Base-by-base conservation (phyloP, 768 basidiomycete species). In the Auriscalpium orientale region DNA sequence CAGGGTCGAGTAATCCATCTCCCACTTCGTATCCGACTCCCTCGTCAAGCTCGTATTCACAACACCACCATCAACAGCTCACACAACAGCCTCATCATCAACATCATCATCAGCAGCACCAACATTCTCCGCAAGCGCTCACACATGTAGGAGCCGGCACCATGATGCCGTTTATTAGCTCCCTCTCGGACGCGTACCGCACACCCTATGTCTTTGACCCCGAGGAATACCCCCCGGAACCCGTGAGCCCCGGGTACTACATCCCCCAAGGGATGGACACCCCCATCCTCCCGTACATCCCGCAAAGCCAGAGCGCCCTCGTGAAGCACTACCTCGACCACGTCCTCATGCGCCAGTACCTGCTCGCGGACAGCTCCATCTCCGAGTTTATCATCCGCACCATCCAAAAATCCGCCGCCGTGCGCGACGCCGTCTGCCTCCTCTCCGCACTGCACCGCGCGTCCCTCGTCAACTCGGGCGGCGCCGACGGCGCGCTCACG, bases 261-360 rank as follows among this genome's bases (percentile, higher is more conserved):
- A 56, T 68, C 28, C 58, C 63, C 49, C 28, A 56, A 49, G 48
- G 53, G 28, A 53, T 67, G 51, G 58, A 53, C 49, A 55, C 61
- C 12, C 44, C 49, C 16, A 51, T 67, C 15, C 56, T 63, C 36
- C 58, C 65, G 8, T 56, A 50, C 47, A 64, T 69, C 4, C 57
- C 64, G 1, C 20, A 54, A 22, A 61, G 65, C 4, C 67, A 71
- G 51, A 65, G 58, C 18, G 59, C 62, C 7, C 62, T 72, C 49
- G 66, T 72, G 12, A 62, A 58, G 28, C 73, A 82, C 53, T 90
- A 91, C 66, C 76, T 86, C 64, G 65, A 72, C 46, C 73, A 80
- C 45, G 85, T 90, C 36, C 76, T 89, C 52, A 74, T 74, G 38
- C 76, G 82, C 56, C 87, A 90, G 63, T 91, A 89, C 64, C 71